Base-by-base conservation (phyloP, 495 filamentous ascomycete species). In the Neurospora cerealis region DNA sequence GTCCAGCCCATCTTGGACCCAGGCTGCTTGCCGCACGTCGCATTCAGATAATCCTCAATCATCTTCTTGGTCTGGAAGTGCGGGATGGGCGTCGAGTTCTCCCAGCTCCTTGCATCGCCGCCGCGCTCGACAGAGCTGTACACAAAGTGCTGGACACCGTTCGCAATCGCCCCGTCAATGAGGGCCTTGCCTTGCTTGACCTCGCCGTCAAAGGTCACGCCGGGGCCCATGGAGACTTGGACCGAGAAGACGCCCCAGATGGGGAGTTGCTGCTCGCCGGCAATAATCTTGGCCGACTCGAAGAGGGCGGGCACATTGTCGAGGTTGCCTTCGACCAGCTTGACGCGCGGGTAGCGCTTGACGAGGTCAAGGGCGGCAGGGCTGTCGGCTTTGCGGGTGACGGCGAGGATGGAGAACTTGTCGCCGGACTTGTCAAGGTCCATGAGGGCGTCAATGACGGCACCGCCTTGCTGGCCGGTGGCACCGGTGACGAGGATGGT, bases 51-150 rank as follows among this genome's bases (percentile, higher is more conserved):
- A 66, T 84, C 78, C 82, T 94, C 92, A 75, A 93, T 90, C 2
- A 86, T 76, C 75, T 91, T 84, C 79, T 94, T 93, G 81, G 78
- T 83, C 72, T 86, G 85, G 79, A 93, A 93, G 77, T 93, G 91
- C 37, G 90, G 89, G 60, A 93, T 83, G 0, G 85, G 79, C 0
- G 92, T 93, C 7, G 86, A 82, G 73, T 88, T 90, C 9, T 82
- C 75, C 74, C 86, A 86, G 36, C 87, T 90, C 0, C 78, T 78
- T 5, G 84, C 81, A 19, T 84, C 81, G 37, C 90, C 91, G 60
- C 91, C 90, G 5, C 92, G 89, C 76, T 93, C 92, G 8, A 92
- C 90, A 69, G 86, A 89, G 48, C 83, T 86, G 82, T 92, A 93
- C 10, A 94, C 88, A 77, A 94, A 92, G 76, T 89, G 86, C 72